Evolutionary conservation across 2,329 filamentous ascomycete species (phyloP), one percentile per base, ranked within the genome.

Genomic region (Metarhizium brunneum): DNA sequence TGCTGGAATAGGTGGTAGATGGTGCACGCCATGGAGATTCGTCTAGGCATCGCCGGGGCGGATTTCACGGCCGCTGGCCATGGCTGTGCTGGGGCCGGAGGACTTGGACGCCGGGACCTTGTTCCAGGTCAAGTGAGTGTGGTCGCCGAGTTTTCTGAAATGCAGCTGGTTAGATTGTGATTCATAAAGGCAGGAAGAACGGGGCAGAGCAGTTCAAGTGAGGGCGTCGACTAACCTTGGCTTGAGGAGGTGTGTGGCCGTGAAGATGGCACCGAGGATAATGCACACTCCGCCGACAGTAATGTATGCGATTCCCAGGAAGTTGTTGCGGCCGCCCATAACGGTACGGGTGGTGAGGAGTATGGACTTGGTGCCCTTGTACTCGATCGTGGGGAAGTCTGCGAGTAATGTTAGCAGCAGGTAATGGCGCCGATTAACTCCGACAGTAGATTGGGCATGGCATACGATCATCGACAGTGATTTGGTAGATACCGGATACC

Each of bases 121-220:
- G 70, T 97, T 96, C 94, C 94, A 99, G 29, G 90, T 94, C 51
- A 99, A 81, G 70, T 99, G 97, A 8, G 91, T 96, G 72, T 97
- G 94, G 70, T 99, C 94, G 59, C 94, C 94, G 47, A 99, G 82
- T 87, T 97, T 99, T 66, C 94, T 92, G 62, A n/a, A 16, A 11
- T 5, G 38, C 32, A 11, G 2, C 32, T 35, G 8, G 38, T 40
- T 40, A n/a, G 38, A 16, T 11, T 16, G 38, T 13, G 38, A 40
- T 40, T 40, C 38, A 35, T 40, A 40, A 6, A 35, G 32, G 2
- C 1, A 3, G 2, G 32, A 7, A 7, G 2, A 35, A 25, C 3
- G 5, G 32, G 32, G 32, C 32, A 5, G 32, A 35, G 32, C 32
- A 35, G 5, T 35, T 7, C 10, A 35, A 11, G 10, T 35, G 32